Percentiles rank a stretch among this genome's conserved stretches.
Evolutionary conservation across 805 yeast genomes (phyloP).

Genomic region (Candida arabinofermentans): DNA sequence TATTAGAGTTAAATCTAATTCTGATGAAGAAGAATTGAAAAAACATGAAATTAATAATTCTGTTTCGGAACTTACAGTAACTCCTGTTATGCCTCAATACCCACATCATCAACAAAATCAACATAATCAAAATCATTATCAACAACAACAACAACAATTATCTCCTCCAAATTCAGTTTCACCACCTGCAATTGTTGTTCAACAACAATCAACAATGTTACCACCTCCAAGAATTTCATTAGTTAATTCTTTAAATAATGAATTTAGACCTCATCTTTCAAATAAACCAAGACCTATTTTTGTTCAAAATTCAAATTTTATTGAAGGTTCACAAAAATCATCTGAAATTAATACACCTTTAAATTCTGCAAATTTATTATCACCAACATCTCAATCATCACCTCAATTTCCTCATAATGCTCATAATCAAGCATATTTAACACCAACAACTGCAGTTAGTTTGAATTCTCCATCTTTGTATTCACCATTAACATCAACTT

Average conservation of each 20-base stretch:
- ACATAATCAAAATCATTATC: slow-evolving; percentile 3
- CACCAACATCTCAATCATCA: slow-evolving; percentile 5
- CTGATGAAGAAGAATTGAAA: neutral
- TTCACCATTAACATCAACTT: slow-evolving; percentile 6
- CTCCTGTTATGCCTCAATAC: neutral
- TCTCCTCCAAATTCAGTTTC: slow-evolving; percentile 14
- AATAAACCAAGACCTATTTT: slow-evolving; percentile 31
- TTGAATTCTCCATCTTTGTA: slow-evolving; percentile 9
- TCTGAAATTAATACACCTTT: slow-evolving; percentile 10
- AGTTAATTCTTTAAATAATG: slow-evolving; percentile 13
- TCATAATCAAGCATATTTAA: slow-evolving; percentile 8
- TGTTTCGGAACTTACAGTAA: neutral
- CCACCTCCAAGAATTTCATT: slow-evolving; percentile 30
- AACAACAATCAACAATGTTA: slow-evolving; percentile 21
- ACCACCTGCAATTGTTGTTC: slow-evolving; percentile 13
- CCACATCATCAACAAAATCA: neutral
- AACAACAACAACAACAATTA: slow-evolving; percentile 5
- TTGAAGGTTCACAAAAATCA: neutral
- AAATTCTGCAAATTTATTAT: slow-evolving; percentile 4
- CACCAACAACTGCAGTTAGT: slow-evolving; percentile 16
- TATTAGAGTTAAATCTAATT: slow-evolving; percentile 24
- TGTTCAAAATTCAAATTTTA: slow-evolving; percentile 21
- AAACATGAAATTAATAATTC: neutral
- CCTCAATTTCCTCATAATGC: slow-evolving; percentile 1
- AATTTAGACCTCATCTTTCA: slow-evolving; percentile 26